Base-by-base conservation (phyloP, 2,329 filamentous ascomycete species). In the Trichoderma sp. region DNA sequence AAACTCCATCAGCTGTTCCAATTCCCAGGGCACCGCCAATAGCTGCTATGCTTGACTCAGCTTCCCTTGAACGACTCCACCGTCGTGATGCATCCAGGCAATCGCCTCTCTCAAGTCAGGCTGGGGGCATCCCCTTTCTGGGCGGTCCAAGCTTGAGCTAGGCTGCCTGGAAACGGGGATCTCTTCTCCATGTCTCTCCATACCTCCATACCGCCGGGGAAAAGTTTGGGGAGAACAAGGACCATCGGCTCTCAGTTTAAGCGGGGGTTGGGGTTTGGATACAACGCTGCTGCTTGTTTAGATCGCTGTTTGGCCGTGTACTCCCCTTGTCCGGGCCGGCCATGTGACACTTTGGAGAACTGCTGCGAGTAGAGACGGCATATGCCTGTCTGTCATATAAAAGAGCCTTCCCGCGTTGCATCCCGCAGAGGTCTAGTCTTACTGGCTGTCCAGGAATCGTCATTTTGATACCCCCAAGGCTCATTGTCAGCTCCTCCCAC, bases 201-300 rank as follows among this genome's bases (percentile, higher is more conserved):
- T 56, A 56, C 37, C 37, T 29, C 57, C 60, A 63, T 63, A 53
- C 55, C 64, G 40, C 64, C 53, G 64, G 55, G 64, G 64, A 59
- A 67, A 67, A 67, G 64, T 59, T 43, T 67, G 64, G 64, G 64
- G 63, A 59, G 63, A 67, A 43, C 40, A 59, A 24, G 10, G 63
- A 37, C 19, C 27, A 55, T 37, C 52, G 35, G 47, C 49, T 43
- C 40, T 31, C 33, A 35, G 29, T 55, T 55, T 35, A 35, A 33
- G 60, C 60, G 60, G 60, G 60, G 60, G 37, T 35, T 63, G 60
- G 43, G 29, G 62, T 57, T 35, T 49, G 16, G 19, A 66, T 66
- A 66, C 63, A 31, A 58, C 63, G 53, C 63, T 59, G 55, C 19
- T 37, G 19, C 53, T 33, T 33, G 19, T 49, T 29, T 29, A 43